These are phyloP conservation scores for Immersiella caudata DNA, from an alignment of 495 filamentous ascomycete genomes.

Conservation along the genomic window DNA sequence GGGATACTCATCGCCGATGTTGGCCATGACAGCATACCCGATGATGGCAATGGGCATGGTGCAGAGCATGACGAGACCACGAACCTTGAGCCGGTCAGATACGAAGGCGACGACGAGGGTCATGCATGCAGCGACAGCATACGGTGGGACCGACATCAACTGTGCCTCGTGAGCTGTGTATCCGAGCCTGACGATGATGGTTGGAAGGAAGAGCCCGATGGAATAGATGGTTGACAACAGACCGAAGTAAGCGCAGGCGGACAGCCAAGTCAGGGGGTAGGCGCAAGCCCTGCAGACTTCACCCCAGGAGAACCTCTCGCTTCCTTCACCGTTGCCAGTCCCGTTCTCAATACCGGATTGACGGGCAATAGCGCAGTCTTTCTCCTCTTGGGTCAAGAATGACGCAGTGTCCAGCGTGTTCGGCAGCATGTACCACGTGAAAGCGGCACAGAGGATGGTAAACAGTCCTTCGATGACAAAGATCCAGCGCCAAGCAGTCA, in stretches of 20 bases:
- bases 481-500: conserved; percentile 51
- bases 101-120: conserved; percentile 37
- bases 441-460: conserved; percentile 54
- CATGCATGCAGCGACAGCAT: conserved; percentile 37
- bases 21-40: conserved; percentile 68
- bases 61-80: conserved; percentile 46
- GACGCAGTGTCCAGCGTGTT: conserved; percentile 58
- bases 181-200: conserved; percentile 64
- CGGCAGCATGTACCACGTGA: conserved; percentile 57
- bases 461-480: conserved; percentile 53
- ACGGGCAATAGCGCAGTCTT: conserved; percentile 38
- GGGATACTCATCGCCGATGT: conserved; percentile 46
- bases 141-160: conserved; percentile 65
- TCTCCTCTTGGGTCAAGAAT: conserved; percentile 53
- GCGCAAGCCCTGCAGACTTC: conserved; percentile 61
- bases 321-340: conserved; percentile 36
- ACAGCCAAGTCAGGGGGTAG: conserved; percentile 57
- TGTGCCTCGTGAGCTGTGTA: conserved; percentile 65
- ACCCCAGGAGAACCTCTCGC: conserved; percentile 60
- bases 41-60: conserved; percentile 56
- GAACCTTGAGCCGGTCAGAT: conserved; percentile 47
- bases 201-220: conserved; percentile 61
- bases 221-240: conserved; percentile 48
- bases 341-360: conserved; percentile 37
- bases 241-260: conserved; percentile 47